These are phyloP conservation scores for Penstemon barbatus DNA, from an alignment of 257 asterid genomes.

Conservation along the genomic window DNA sequence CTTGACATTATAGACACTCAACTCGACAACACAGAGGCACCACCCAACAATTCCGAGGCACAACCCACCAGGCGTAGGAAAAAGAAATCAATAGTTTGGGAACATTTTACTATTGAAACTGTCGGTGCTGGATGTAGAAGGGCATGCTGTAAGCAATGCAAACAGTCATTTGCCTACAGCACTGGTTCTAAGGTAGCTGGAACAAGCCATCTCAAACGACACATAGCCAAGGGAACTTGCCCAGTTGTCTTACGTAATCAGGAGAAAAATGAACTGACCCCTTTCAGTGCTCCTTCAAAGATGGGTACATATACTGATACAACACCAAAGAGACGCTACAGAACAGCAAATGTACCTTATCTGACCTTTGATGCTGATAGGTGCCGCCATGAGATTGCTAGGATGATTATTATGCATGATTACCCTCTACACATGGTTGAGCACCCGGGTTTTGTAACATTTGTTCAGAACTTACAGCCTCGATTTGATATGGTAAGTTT, in stretches of 20 bases:
- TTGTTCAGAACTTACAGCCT: slow-evolving; percentile 86
- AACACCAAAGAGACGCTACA: slow-evolving; percentile 67
- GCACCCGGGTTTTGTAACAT: slow-evolving; percentile 89
- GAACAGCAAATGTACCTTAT: slow-evolving; percentile 59
- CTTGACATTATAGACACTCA: slow-evolving; percentile 44
- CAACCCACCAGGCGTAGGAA: slow-evolving; percentile 63
- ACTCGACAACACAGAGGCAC: slow-evolving; percentile 28
- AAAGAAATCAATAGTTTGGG: slow-evolving; percentile 98
- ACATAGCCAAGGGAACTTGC: slow-evolving; percentile 89
- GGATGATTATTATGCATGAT: slow-evolving; percentile 93
- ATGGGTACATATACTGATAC: slow-evolving; percentile 43
- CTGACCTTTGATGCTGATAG: slow-evolving; percentile 76
- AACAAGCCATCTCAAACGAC: slow-evolving; percentile 97
- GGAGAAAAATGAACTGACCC: slow-evolving; percentile 50
- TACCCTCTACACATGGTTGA: slow-evolving; percentile 97
- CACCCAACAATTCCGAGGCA: slow-evolving; percentile 32
- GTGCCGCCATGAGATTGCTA: slow-evolving; percentile 80
- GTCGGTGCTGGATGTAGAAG: slow-evolving; percentile 75
- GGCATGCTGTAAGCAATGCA: slow-evolving; percentile 95
- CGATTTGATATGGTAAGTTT: slow-evolving; percentile 94
- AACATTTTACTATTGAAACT: slow-evolving; percentile 86
- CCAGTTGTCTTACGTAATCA: slow-evolving; percentile 73
- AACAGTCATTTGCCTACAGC: slow-evolving; percentile 96
- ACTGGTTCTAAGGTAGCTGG: slow-evolving; percentile 96
- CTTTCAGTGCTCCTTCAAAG: slow-evolving; percentile 77